phyloP scores from a whole-genome alignment of 495 filamentous ascomycete genomes.

The Hypoxylon rickii region DNA sequence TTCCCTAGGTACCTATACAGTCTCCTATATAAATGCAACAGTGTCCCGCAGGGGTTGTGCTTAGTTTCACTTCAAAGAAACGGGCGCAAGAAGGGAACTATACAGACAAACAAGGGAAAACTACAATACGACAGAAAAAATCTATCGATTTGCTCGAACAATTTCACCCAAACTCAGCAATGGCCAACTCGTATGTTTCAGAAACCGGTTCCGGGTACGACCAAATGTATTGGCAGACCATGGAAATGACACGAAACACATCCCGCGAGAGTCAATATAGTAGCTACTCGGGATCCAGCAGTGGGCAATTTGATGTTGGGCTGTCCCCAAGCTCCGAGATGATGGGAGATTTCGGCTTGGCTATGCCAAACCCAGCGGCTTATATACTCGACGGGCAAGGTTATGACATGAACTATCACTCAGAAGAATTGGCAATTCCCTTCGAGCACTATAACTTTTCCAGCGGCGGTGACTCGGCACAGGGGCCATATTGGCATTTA shows the following conservation, averaged over 20 bases:
- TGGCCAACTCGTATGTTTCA: slow-evolving; percentile 15
- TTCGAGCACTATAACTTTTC: slow-evolving; percentile 27
- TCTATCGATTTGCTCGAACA: background rate
- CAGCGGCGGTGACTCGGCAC: slow-evolving; percentile 15
- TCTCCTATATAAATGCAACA: slow-evolving; percentile 23
- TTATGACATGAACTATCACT: slow-evolving; percentile 7
- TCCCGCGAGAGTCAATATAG: slow-evolving; percentile 17
- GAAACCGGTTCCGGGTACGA: slow-evolving; percentile 11
- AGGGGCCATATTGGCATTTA: slow-evolving; percentile 31
- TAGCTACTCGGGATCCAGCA: slow-evolving; percentile 26
- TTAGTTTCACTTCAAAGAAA: slow-evolving; percentile 4
- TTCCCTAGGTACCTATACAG: background rate
- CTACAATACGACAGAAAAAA: background rate
- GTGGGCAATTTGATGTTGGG: slow-evolving; percentile 21
- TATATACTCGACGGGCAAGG: slow-evolving; percentile 8
- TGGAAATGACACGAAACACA: slow-evolving; percentile 21
- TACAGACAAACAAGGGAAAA: slow-evolving; percentile 3
- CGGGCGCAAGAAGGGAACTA: slow-evolving; percentile 15
- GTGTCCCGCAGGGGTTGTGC: slow-evolving; percentile 10
- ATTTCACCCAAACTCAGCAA: background rate
- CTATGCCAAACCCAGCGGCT: background rate
- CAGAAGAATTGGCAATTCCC: slow-evolving; percentile 2
- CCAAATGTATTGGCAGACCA: slow-evolving; percentile 19
- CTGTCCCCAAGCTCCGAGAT: slow-evolving; percentile 15
- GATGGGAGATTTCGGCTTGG: slow-evolving; percentile 5